Evolutionary conservation across 202 grass and related monocot species (phyloP).

Genomic region (Zoysia matrella): DNA sequence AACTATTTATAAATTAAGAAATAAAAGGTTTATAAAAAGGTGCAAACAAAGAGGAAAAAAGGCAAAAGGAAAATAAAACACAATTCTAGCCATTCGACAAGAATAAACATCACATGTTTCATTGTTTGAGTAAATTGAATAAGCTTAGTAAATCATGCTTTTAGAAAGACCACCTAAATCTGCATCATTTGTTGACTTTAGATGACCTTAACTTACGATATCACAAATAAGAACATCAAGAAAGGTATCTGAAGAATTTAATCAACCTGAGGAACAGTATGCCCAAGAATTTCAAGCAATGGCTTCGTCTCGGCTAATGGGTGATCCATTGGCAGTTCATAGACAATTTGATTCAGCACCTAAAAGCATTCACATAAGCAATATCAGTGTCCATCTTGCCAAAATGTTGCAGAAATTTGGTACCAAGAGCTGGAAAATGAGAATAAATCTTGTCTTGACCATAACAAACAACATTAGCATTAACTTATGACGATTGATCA

Average conservation of each 20-base stretch:
- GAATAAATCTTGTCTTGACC: neutral
- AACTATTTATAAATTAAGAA: neutral
- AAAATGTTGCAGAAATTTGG: neutral
- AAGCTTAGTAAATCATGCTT: neutral
- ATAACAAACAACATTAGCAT: neutral
- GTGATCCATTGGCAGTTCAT: no score
- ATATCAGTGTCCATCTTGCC: constrained; percentile 12
- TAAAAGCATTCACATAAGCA: constrained; percentile 10
- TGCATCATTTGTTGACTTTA: neutral
- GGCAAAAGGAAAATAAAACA: neutral
- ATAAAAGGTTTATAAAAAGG: neutral
- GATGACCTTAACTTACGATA: neutral
- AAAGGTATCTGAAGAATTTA: constrained; percentile 14
- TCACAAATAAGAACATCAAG: neutral
- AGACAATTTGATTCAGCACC: no score
- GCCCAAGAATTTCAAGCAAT: no score
- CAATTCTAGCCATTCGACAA: neutral
- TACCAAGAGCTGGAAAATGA: neutral
- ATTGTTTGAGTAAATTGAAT: constrained; percentile 2
- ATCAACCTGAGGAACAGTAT: neutral
- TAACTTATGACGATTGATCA: neutral
- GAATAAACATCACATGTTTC: neutral
- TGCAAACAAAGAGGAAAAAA: neutral
- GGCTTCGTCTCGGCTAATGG: no score
- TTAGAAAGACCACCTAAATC: constrained; percentile 5